Conservation (phyloP, 345 rosid genomes). For the Gynandropsis gynandra region DNA sequence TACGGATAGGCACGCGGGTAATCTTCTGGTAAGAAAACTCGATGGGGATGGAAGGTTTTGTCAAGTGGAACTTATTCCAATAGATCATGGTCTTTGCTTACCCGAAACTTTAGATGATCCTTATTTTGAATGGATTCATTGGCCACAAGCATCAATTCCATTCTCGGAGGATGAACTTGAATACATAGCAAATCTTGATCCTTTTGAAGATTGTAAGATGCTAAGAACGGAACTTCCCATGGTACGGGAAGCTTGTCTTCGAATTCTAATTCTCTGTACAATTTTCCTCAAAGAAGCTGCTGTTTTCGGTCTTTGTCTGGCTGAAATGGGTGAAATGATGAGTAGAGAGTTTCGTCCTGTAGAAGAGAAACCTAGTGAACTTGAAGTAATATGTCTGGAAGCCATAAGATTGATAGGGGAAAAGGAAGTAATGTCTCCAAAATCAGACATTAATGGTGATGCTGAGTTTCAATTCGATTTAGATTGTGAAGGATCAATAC, state of each 20-base stretch:
- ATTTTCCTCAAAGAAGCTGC: constrained; percentile 86
- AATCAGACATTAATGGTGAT: constrained; percentile 40
- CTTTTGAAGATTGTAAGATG: constrained; percentile 60
- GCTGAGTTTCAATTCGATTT: constrained; percentile 63
- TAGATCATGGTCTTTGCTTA: constrained; percentile 91
- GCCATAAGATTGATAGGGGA: constrained; percentile 62
- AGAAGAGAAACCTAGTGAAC: constrained; percentile 93
- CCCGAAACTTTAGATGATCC: constrained; percentile 96
- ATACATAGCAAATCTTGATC: constrained; percentile 61
- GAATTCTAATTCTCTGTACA: constrained; percentile 72
- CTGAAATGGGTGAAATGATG: constrained; percentile 99
- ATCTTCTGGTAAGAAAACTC: constrained; percentile 71
- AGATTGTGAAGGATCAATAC: constrained; percentile 50
- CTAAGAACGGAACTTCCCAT: constrained; percentile 71
- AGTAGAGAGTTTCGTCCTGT: constrained; percentile 70
- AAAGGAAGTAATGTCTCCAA: constrained; percentile 42
- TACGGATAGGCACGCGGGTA: constrained; percentile 68
- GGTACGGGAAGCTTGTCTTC: constrained; percentile 89
- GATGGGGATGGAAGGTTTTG: constrained; percentile 65
- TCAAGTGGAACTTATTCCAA: constrained; percentile 77
- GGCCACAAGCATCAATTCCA: constrained; percentile 99
- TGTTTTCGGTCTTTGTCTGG: constrained; percentile 61
- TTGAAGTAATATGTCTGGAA: constrained; percentile 80
- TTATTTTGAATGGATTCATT: constrained; percentile 98
- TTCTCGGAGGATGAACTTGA: constrained; percentile 84